phyloP scores from a whole-genome alignment of 2,329 filamentous ascomycete genomes.

The Monosporascus sp. region DNA sequence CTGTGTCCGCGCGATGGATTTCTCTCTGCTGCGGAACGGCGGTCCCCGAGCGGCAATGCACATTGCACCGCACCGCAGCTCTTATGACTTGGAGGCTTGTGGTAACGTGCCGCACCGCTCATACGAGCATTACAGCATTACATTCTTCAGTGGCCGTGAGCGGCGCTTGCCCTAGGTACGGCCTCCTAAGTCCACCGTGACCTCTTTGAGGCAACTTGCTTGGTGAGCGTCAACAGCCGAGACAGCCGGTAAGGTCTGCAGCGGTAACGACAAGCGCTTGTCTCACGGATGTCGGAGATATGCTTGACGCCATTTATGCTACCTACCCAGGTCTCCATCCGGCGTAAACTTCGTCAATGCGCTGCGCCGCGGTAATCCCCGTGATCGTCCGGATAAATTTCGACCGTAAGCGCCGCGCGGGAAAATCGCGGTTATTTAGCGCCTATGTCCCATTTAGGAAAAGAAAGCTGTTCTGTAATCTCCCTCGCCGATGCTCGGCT shows the following conservation, averaged over 20 bases:
- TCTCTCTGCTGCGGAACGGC: neutral
- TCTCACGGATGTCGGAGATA: neutral
- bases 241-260: neutral
- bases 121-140: too few relatives aligned
- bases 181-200: too few relatives aligned
- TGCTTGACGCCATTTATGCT: neutral
- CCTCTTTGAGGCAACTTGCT: too few relatives aligned
- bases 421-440: neutral
- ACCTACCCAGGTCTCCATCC: neutral
- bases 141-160: too few relatives aligned
- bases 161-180: too few relatives aligned
- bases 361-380: too few relatives aligned
- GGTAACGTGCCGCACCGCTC: too few relatives aligned
- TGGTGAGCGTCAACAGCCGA: too few relatives aligned
- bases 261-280: neutral
- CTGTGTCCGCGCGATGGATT: neutral
- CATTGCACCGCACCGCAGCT: neutral
- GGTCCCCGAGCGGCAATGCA: neutral
- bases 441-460: neutral
- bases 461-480: neutral
- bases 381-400: neutral
- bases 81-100: neutral
- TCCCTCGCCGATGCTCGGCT: neutral
- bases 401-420: neutral
- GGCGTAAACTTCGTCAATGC: neutral